Base-by-base conservation (phyloP, 2,329 filamentous ascomycete genomes). In the Laburnicola sp. region DNA sequence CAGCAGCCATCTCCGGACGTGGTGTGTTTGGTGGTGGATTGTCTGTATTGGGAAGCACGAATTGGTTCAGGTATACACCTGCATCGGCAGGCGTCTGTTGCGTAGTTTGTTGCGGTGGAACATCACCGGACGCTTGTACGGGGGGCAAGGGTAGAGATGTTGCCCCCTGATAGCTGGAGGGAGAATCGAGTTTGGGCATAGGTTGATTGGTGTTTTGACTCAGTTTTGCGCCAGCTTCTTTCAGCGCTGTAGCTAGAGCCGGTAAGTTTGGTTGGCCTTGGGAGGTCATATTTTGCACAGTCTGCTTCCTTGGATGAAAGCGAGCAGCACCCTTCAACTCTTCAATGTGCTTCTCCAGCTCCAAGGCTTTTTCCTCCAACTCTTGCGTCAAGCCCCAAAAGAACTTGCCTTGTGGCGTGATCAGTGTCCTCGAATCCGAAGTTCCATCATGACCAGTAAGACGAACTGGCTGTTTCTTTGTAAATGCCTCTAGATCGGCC, bases 321-420 rank as follows among this genome's bases (percentile, higher is more conserved):
- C 64, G 61, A 23, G 64, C 57, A 11, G 57, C 54, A 6, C 66
- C 63, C 40, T 64, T 63, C 2, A 66, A 37, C 41, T 66, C 62
- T 48, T 70, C 67, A 25, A 74, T 70, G 9, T 65, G 59, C 39
- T 79, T 76, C 69, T 93, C 89, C 4, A 93, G 79, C 44, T 83
- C 78, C 8, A 93, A 75, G 58, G 88, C 92, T 3, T 81, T 80
- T 30, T 86, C 78, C 65, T 92, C 88, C 56, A 92, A 85, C 36
- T 86, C 83, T 3, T 80, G 74, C 1, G 80, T 85, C 47, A 94
- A 74, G 51, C 88, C 86, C 57, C 86, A 85, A n/a, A 93, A 78
- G 66, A 87, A 89, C 56, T 89, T 86, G 9, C 89, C 88, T 54
- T 87, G 85, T 0, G 88, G 87, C 0, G 88, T 91, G 45, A 92